Evolutionary conservation across 345 rosid genomes (phyloP), one percentile per base, ranked within the genome.

Genomic region (Tarenaya hassleriana): DNA sequence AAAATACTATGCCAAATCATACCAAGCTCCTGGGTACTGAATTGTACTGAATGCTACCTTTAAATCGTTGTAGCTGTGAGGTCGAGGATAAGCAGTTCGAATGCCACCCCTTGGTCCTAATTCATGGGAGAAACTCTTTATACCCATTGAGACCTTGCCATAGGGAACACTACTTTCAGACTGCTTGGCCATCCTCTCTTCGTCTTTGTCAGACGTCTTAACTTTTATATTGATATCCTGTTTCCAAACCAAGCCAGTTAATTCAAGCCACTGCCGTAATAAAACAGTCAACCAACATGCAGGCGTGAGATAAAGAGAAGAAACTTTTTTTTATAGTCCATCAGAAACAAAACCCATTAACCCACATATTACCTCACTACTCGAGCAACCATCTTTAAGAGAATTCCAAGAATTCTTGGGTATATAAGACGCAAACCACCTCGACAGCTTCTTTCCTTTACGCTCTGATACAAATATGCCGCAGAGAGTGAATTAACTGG

Each of bases 51-150:
- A 20, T 7, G 1, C 29, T 68, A 77, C 95, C 90, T 76, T 76
- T 52, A 85, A 67, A 71, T 85, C 80, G 11, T 71, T 76, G 71
- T 70, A 82, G 70, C 89, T 85, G 52, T 76, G 90, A 10, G 84
- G 77, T 59, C 90, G 81, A 47, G 84, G 76, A 44, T 62, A 29
- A 5, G 70, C 38, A 55, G 67, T 60, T 58, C 66, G 69, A 63
- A 76, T 71, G 66, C 89, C 87, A 68, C 83, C 86, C 55, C 67
- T 71, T 7, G 83, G 84, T 55, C 86, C 89, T 39, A 85, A 61
- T 38, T 85, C 95, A 73, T 85, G 89, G 15, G 95, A 85, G 60
- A 74, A 82, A 56, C 90, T 85, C 68, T 85, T 85, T 31, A 81
- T 31, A 60, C 72, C 73, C 64, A 73, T 77, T 52, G 82, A 29